These are phyloP conservation scores for Tetrahymena malaccensis DNA, from an alignment of 73 alveolate species.

Conservation along the genomic window DNA sequence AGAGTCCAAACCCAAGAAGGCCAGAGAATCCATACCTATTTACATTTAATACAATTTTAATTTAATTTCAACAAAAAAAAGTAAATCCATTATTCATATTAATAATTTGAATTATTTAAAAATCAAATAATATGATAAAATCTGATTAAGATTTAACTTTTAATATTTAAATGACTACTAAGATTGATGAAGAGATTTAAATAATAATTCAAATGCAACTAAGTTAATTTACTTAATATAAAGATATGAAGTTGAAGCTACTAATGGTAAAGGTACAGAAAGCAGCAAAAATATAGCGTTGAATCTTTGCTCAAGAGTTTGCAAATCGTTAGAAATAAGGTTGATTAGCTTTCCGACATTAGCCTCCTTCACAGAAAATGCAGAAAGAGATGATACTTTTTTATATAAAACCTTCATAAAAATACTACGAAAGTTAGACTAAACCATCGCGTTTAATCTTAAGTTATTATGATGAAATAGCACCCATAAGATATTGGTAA, in stretches of 20 bases:
- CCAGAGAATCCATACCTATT: conserved; percentile 6
- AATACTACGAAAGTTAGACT: not conserved
- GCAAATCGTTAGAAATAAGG: conserved; percentile 4
- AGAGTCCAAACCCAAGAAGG: not conserved
- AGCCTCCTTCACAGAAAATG: conserved; percentile 13
- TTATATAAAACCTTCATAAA: conserved; percentile 2
- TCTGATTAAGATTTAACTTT: not conserved
- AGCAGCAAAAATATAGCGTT: not conserved
- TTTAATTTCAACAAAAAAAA: no score
- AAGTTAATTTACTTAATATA: not conserved
- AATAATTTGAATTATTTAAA: no score
- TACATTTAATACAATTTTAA: not conserved
- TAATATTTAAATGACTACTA: not conserved
- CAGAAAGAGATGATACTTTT: not conserved
- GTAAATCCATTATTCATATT: no score
- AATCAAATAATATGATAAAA: not conserved
- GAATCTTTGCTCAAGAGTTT: not conserved
- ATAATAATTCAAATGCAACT: not conserved
- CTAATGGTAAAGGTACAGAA: not conserved
- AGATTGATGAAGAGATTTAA: not conserved
- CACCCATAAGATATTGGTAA: not conserved
- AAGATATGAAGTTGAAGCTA: not conserved
- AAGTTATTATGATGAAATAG: not conserved
- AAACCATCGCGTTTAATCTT: not conserved
- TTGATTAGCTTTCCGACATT: conserved; percentile 13